phyloP scores from a whole-genome alignment of 352 stramenopile genomes.

The Pythium dissotocum region DNA sequence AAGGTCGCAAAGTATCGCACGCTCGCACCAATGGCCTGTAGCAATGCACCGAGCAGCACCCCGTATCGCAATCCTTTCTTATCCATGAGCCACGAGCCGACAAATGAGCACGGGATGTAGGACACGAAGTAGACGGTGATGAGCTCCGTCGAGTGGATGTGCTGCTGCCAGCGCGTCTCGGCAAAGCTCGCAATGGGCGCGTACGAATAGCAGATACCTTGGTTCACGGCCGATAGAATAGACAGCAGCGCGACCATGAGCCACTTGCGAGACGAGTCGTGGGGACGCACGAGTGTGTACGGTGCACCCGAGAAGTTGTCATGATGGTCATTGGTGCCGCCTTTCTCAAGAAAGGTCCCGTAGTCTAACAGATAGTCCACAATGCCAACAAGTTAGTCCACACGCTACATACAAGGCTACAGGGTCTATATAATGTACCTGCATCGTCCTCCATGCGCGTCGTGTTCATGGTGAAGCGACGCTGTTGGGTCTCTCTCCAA shows the following conservation, averaged over 20 bases:
- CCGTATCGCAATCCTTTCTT: conserved; percentile 67
- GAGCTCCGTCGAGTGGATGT: conserved; percentile 67
- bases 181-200: conserved; percentile 68
- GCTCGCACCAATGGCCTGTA: conserved; percentile 51
- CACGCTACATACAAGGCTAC: background rate
- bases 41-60: conserved; percentile 53
- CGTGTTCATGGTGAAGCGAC: conserved; percentile 3
- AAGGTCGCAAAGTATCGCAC: conserved; percentile 50
- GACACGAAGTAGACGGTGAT: conserved; percentile 81
- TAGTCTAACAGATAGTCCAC: conserved; percentile 15
- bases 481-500: background rate
- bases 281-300: conserved; percentile 5
- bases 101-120: conserved; percentile 79
- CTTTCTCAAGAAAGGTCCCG: conserved; percentile 12
- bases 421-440: conserved; percentile 8
- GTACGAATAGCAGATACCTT: conserved; percentile 80
- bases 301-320: background rate
- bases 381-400: background rate
- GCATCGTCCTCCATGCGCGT: conserved; percentile 27
- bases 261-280: conserved; percentile 45
- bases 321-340: background rate
- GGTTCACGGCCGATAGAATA: conserved; percentile 62
- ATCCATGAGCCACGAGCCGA: conserved; percentile 83
- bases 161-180: conserved; percentile 55
- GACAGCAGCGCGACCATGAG: conserved; percentile 73